A percentile compares a stretch with the other conserved stretches of the same genome.
phyloP scores from a whole-genome alignment of 225 moss, liverwort and hornwort species.

The Polytrichum commune region DNA sequence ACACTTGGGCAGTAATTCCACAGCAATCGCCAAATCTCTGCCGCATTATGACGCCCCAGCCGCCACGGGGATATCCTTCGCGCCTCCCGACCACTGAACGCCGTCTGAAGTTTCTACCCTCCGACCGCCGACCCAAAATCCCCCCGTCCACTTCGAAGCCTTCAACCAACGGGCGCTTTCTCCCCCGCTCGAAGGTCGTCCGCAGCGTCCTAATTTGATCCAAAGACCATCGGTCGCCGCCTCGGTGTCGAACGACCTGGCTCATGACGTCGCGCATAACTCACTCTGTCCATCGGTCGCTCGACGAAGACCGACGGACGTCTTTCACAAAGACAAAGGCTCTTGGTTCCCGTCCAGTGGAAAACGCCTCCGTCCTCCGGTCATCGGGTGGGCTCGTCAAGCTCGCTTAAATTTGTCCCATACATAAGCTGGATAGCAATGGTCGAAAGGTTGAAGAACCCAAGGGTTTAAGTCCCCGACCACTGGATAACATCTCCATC shows the following conservation, averaged over 20 bases:
- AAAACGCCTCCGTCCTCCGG: background rate
- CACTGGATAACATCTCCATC: background rate
- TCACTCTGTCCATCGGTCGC: background rate
- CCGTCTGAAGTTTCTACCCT: too few relatives aligned
- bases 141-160: background rate
- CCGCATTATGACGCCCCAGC: background rate
- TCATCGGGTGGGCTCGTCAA: background rate
- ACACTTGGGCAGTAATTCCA: background rate
- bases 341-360: background rate
- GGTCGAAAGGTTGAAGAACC: too few relatives aligned
- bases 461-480: background rate
- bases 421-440: background rate
- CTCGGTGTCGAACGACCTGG: background rate
- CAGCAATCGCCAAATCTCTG: slow-evolving; percentile 4
- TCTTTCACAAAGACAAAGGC: background rate
- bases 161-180: background rate
- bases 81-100: too few relatives aligned
- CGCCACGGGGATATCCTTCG: too few relatives aligned
- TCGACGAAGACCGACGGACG: background rate
- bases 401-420: background rate
- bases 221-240: background rate
- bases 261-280: background rate
- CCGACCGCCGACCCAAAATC: background rate
- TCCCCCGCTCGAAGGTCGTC: background rate
- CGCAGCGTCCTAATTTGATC: background rate